Conservation (phyloP, 78 protist genomes). For the slime mould (Dictyostelium discoideum) region DNA sequence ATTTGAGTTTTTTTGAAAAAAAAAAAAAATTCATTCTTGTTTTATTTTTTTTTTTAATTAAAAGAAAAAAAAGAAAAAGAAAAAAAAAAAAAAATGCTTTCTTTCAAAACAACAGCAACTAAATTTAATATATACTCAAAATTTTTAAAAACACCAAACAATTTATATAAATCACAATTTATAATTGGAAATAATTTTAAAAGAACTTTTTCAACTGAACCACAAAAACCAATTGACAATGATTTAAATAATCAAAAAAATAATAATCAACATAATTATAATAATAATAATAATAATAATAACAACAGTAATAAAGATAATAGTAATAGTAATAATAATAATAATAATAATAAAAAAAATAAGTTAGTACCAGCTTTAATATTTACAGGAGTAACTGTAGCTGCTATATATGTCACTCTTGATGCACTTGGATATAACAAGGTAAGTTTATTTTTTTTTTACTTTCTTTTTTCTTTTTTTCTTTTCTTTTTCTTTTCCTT, state of each 20-base stretch:
- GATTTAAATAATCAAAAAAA: background rate
- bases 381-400: background rate
- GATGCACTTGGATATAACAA: background rate
- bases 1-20: background rate
- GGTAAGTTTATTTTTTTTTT: background rate
- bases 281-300: background rate
- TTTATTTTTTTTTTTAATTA: no score
- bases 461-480: no score
- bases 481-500: background rate
- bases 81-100: background rate
- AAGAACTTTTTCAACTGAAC: background rate
- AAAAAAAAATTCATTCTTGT: background rate
- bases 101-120: background rate
- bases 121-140: background rate
- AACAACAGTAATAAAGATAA: background rate
- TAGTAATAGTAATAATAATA: background rate
- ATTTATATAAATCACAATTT: background rate
- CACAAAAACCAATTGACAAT: background rate
- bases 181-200: background rate
- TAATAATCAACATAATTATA: background rate
- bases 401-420: background rate
- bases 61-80: no score
- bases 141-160: background rate
- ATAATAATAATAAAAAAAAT: background rate
- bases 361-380: background rate